A percentile compares a stretch with the other conserved stretches of the same genome.
phyloP scores from a whole-genome alignment of 2,329 filamentous ascomycete genomes.

The Fusarium armeniacum region DNA sequence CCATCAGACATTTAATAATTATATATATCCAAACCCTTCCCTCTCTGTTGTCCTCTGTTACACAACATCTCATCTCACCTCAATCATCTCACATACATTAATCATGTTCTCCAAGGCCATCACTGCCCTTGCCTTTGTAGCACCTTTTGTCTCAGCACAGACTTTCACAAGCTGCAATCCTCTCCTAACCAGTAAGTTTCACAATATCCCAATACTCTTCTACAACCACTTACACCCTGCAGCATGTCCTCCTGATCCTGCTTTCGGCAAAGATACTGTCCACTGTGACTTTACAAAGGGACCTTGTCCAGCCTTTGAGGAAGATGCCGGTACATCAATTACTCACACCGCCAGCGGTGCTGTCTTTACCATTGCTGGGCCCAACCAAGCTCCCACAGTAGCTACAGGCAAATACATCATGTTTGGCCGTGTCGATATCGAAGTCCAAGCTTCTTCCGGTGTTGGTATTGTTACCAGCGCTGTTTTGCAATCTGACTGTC shows the following conservation, averaged over 20 bases:
- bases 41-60: conserved; percentile 15
- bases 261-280: conserved; percentile 72
- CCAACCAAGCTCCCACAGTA: conserved; percentile 72
- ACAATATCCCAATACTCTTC: neutral
- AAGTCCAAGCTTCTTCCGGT: conserved; percentile 78
- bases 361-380: conserved; percentile 68
- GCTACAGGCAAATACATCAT: conserved; percentile 83
- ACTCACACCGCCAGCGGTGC: conserved; percentile 51
- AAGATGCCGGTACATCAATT: conserved; percentile 46
- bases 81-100: conserved; percentile 1
- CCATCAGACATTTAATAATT: neutral
- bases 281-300: conserved; percentile 76
- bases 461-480: conserved; percentile 82
- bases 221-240: conserved; percentile 1
- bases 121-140: conserved; percentile 37
- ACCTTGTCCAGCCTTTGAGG: conserved; percentile 58
- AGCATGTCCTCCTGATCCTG: conserved; percentile 73
- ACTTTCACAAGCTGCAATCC: conserved; percentile 45
- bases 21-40: conserved; percentile 1
- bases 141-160: conserved; percentile 43
- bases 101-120: conserved; percentile 40
- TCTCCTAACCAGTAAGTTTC: conserved; percentile 32
- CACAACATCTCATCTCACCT: conserved; percentile 18
- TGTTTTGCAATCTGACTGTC: conserved; percentile 80
- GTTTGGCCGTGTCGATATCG: conserved; percentile 81